Evolutionary conservation across 2,329 filamentous ascomycete genomes (phyloP).

Genomic region (Paecilomyces sp.): DNA sequence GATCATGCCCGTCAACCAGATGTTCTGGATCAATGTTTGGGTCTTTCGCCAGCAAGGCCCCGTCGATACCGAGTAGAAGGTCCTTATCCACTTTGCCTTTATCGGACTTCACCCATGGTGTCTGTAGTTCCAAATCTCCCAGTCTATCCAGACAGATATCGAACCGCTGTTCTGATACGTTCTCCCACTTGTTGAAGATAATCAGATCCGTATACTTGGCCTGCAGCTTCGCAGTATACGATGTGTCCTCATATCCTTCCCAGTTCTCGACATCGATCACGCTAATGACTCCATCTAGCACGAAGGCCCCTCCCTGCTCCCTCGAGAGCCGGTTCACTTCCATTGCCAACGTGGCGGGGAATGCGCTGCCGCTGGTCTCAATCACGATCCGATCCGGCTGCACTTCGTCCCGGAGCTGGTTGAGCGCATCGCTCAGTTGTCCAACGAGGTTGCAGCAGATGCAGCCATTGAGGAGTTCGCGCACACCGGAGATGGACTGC

Average conservation of each 20-base stretch:
- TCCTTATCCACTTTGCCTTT: conserved; percentile 71
- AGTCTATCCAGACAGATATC: conserved; percentile 73
- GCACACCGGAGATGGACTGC: conserved; percentile 77
- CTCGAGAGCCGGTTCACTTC: conserved; percentile 74
- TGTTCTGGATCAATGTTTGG: conserved; percentile 14
- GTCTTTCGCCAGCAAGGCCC: conserved; percentile 52
- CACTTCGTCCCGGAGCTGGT: conserved; percentile 58
- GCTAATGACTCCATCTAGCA: conserved; percentile 78
- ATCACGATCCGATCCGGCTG: conserved; percentile 80
- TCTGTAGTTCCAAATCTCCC: conserved; percentile 72
- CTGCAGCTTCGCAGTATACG: conserved; percentile 81
- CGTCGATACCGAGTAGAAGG: conserved; percentile 81
- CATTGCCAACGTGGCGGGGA: conserved; percentile 82
- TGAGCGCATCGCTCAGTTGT: conserved; percentile 72
- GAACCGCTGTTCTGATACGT: conserved; percentile 62
- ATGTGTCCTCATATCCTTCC: conserved; percentile 85
- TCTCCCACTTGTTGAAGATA: conserved; percentile 90
- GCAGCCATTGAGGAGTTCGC: conserved; percentile 91
- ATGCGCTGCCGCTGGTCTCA: conserved; percentile 84
- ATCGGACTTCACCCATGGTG: conserved; percentile 77
- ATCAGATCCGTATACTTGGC: conserved; percentile 85
- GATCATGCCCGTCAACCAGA: conserved; percentile 23
- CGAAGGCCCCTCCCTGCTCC: conserved; percentile 55
- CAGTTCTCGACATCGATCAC: conserved; percentile 95
- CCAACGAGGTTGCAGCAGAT: conserved; percentile 99